phyloP scores from a whole-genome alignment of 31 red algal genomes.

The Asparagopsis taxiformis region DNA sequence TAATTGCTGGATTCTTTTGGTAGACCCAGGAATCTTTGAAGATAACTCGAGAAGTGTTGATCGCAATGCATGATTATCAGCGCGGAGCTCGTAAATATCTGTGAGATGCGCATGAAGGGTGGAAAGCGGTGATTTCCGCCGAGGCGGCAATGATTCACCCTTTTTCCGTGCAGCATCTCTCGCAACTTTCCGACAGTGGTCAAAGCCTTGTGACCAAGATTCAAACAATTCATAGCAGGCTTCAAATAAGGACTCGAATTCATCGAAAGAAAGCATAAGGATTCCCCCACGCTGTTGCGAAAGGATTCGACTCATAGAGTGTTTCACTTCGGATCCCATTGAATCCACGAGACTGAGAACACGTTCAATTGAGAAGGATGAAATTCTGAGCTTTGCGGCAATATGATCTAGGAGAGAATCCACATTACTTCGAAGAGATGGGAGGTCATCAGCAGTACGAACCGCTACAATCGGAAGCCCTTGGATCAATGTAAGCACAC shows the following conservation, averaged over 20 bases:
- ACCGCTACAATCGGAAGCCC: slow-evolving; percentile 63
- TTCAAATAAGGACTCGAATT: slow-evolving; percentile 34
- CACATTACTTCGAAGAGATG: slow-evolving; percentile 36
- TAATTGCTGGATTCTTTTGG: slow-evolving; percentile 19
- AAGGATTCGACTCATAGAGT: slow-evolving; percentile 49
- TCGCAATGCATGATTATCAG: slow-evolving; percentile 38
- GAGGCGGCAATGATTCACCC: slow-evolving; percentile 50
- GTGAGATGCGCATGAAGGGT: slow-evolving; percentile 46
- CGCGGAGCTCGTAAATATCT: slow-evolving; percentile 47
- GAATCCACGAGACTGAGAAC: slow-evolving; percentile 61
- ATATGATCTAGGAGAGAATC: slow-evolving; percentile 50
- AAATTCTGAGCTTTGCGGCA: slow-evolving; percentile 60
- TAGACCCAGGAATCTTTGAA: not conserved
- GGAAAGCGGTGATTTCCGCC: slow-evolving; percentile 39
- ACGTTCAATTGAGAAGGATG: slow-evolving; percentile 66
- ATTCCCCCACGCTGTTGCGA: slow-evolving; percentile 21
- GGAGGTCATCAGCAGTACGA: slow-evolving; percentile 62
- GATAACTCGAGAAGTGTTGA: slow-evolving; percentile 11
- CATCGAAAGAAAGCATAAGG: slow-evolving; percentile 35
- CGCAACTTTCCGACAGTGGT: slow-evolving; percentile 71
- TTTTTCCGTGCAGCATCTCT: slow-evolving; percentile 50
- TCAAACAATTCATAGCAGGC: slow-evolving; percentile 74
- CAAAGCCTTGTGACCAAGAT: slow-evolving; percentile 65
- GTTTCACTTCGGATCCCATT: slow-evolving; percentile 57
- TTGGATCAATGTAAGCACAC: slow-evolving; percentile 53